Base-by-base conservation (phyloP, 331 rosid genomes). In the Cucumis variabilis region DNA sequence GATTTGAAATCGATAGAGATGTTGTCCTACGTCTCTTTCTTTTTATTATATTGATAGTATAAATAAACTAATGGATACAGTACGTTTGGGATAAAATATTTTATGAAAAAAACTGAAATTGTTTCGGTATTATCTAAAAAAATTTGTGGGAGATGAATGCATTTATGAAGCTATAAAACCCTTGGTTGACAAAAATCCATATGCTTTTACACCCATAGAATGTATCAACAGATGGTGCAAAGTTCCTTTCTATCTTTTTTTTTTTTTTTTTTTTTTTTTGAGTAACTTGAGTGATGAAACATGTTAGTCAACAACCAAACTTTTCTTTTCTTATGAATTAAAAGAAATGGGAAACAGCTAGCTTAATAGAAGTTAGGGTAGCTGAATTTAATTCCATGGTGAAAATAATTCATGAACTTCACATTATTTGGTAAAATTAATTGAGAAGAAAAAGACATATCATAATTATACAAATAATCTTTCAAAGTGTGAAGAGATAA, bases 361-460 rank as follows among this genome's bases (percentile, higher is more conserved):
- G 15, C 9, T 73, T 73, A 73, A 11, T 41, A 10, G 1, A 73
- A 37, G 48, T 19, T 11, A 73, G 51, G 12, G 0, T 48, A 44
- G 33, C 4, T 21, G 60, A 76, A 23, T 76, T 76, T 23, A 76
- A 13, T 46, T 46, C 11, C 33, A 46, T 11, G 30, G 0, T 0
- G 13, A 76, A 76, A 76, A 76, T 76, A 76, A 76, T 46, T n/a
- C 33, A n/a, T 46, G 2, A 14, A 46, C 2, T 76, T 13, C 6
- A 46, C 33, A 76, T 46, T 76, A 76, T 76, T 76, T n/a, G 20
- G 30, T 75, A 13, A 75, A 46, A 75, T 75, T 75, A 75, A 75
- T 75, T 44, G 82, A 46, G 14, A 46, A 75, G 82, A 75, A 76
- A 23, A n/a, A 12, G 78, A 71, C 77, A 0, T 71, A 15, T 28